Percentiles rank a stretch among this genome's conserved stretches.
Evolutionary conservation across 2,329 filamentous ascomycete species (phyloP).

Genomic region (Penicillium oxalicum): DNA sequence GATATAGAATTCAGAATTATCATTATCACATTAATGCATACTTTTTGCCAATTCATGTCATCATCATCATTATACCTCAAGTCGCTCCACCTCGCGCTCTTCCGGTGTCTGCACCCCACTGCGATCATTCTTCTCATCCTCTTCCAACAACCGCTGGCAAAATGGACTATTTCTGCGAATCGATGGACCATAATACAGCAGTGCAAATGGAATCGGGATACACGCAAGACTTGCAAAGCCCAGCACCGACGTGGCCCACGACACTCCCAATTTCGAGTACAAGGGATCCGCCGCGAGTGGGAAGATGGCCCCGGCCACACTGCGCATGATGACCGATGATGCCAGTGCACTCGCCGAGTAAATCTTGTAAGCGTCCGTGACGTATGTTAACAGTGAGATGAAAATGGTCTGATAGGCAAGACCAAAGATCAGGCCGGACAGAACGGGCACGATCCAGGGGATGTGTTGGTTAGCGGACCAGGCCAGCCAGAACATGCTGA

Average conservation of each 20-base stretch:
- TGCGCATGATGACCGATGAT: slow-evolving; percentile 46
- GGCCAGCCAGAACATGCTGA: slow-evolving; percentile 50
- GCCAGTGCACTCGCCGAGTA: slow-evolving; percentile 56
- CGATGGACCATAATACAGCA: slow-evolving; percentile 25
- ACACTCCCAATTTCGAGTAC: slow-evolving; percentile 34
- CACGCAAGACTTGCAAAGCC: slow-evolving; percentile 37
- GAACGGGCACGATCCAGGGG: slow-evolving; percentile 52
- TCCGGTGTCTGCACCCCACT: slow-evolving; percentile 14
- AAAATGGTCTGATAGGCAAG: slow-evolving; percentile 58
- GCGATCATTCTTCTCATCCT: slow-evolving; percentile 13
- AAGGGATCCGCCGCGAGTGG: slow-evolving; percentile 45
- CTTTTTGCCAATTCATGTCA: too few relatives aligned
- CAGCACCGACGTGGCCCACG: slow-evolving; percentile 39
- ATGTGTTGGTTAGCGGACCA: slow-evolving; percentile 49
- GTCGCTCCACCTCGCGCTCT: slow-evolving; percentile 10
- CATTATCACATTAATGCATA: too few relatives aligned
- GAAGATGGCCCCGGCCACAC: slow-evolving; percentile 50
- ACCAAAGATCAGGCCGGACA: slow-evolving; percentile 58
- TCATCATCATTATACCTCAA: neutral
- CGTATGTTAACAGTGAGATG: slow-evolving; percentile 59
- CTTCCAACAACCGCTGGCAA: slow-evolving; percentile 24
- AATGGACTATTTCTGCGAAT: slow-evolving; percentile 27
- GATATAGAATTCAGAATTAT: too few relatives aligned
- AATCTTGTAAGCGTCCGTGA: slow-evolving; percentile 62
- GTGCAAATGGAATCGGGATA: slow-evolving; percentile 37